Evolutionary conservation across 768 basidiomycete genomes (phyloP).

Genomic region (Chalciporus chontae): DNA sequence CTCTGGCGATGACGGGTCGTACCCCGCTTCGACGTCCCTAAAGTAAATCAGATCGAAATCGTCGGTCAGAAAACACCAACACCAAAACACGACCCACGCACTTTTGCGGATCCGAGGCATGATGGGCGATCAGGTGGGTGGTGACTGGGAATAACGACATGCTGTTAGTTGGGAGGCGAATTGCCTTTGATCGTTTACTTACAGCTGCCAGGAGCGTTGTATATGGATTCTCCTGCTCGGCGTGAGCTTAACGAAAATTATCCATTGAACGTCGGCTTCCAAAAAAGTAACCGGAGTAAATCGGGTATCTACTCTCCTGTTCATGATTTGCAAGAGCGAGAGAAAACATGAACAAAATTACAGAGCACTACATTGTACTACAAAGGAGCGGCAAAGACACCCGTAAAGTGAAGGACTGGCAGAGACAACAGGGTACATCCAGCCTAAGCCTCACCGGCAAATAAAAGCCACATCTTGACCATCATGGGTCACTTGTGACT

Average conservation of each 20-base stretch:
- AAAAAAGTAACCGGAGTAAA: neutral
- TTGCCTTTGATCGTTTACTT: neutral
- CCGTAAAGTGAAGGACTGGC: too few species aligned
- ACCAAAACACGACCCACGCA: constrained; percentile 28
- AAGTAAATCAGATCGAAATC: neutral
- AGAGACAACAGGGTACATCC: too few species aligned
- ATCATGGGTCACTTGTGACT: too few species aligned
- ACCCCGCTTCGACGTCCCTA: constrained; percentile 82
- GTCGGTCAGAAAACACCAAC: neutral
- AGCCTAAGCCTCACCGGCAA: too few species aligned
- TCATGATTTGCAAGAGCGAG: too few species aligned
- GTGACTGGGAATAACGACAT: too few species aligned
- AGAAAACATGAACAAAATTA: too few species aligned
- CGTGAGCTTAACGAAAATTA: neutral
- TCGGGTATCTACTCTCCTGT: too few species aligned
- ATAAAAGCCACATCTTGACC: too few species aligned
- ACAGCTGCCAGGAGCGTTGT: neutral
- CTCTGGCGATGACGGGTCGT: constrained; percentile 71
- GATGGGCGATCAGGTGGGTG: neutral
- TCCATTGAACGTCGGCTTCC: neutral
- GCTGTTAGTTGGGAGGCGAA: too few species aligned
- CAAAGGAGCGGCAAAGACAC: too few species aligned
- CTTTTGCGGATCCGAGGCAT: constrained; percentile 75
- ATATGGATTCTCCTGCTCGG: neutral
- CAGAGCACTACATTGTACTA: too few species aligned